A percentile compares a stretch with the other conserved stretches of the same genome.
Conservation (phyloP, 768 basidiomycete genomes). For the Serendipita sp. region DNA sequence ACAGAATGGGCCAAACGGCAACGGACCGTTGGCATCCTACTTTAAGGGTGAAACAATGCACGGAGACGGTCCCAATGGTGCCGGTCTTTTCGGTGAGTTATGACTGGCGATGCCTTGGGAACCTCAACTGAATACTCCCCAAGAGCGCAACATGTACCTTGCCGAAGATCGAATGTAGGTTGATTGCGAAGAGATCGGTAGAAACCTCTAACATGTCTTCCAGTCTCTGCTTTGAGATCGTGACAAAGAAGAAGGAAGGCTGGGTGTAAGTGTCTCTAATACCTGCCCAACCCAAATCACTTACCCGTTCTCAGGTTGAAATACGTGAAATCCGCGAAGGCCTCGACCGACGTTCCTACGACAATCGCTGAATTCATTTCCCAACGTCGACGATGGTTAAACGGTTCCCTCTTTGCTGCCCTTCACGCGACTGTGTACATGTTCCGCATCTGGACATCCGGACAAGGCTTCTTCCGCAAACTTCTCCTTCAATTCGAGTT, state of each 20-base stretch:
- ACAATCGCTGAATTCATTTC: slow-evolving; percentile 87
- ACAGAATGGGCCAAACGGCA: slow-evolving; percentile 72
- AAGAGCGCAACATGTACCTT: slow-evolving; percentile 80
- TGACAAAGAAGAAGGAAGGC: slow-evolving; percentile 72
- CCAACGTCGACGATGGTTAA: slow-evolving; percentile 78
- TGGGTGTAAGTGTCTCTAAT: slow-evolving; percentile 45
- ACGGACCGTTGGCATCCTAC: slow-evolving; percentile 80
- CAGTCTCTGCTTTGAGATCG: slow-evolving; percentile 86
- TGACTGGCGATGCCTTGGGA: not conserved
- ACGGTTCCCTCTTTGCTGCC: slow-evolving; percentile 84
- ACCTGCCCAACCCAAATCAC: not conserved
- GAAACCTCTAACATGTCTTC: not conserved
- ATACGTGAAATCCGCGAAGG: slow-evolving; percentile 89
- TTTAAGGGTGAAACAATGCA: slow-evolving; percentile 90
- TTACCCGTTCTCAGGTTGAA: slow-evolving; percentile 35
- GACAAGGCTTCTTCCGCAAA: slow-evolving; percentile 81
- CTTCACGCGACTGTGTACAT: slow-evolving; percentile 86
- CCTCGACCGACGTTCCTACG: slow-evolving; percentile 90
- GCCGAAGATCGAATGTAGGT: slow-evolving; percentile 35
- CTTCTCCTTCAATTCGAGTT: slow-evolving; percentile 68
- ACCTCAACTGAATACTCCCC: slow-evolving; percentile 3
- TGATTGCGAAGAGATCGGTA: not conserved
- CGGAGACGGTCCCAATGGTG: slow-evolving; percentile 37
- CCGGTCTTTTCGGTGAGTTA: slow-evolving; percentile 46
- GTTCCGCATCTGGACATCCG: slow-evolving; percentile 77